These are phyloP conservation scores for Maudiozyma turicensis DNA, from an alignment of 805 yeast species.

Conservation along the genomic window DNA sequence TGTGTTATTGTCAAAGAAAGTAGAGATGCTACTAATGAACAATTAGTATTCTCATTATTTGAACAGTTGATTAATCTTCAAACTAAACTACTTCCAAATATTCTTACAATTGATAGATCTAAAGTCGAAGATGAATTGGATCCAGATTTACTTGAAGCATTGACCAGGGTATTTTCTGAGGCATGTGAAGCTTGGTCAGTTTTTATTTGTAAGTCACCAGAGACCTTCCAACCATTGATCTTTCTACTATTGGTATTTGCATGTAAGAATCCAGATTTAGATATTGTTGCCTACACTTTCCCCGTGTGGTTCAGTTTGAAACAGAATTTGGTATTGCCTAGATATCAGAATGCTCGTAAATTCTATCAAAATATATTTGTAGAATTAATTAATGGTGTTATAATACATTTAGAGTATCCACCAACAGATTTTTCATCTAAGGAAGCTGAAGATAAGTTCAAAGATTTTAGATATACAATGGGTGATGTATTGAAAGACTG, in stretches of 20 bases:
- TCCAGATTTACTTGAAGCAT: constrained; percentile 50
- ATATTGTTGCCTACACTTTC: constrained; percentile 81
- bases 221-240: constrained; percentile 61
- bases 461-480: constrained; percentile 90
- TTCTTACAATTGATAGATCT: constrained; percentile 7
- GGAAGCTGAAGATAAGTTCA: constrained; percentile 86
- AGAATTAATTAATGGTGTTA: constrained; percentile 26
- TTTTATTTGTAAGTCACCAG: constrained; percentile 63
- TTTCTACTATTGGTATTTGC: constrained; percentile 63
- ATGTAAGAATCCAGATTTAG: constrained; percentile 71
- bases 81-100: constrained; percentile 37
- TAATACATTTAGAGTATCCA: constrained; percentile 74
- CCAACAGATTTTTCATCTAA: constrained; percentile 49
- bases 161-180: constrained; percentile 73
- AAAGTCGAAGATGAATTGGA: constrained; percentile 40
- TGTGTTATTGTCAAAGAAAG: constrained; percentile 75
- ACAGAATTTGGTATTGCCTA: constrained; percentile 39
- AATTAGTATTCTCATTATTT: constrained; percentile 55
- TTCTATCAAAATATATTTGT: constrained; percentile 18
- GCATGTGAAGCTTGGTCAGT: constrained; percentile 97
- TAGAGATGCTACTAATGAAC: constrained; percentile 56
- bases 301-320: constrained; percentile 84
- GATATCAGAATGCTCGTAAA: constrained; percentile 21
- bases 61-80: constrained; percentile 57
- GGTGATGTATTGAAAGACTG: constrained; percentile 97